These are phyloP conservation scores for Aspergillus ochraceoroseus DNA, from an alignment of 2,329 filamentous ascomycete genomes.

Conservation along the genomic window DNA sequence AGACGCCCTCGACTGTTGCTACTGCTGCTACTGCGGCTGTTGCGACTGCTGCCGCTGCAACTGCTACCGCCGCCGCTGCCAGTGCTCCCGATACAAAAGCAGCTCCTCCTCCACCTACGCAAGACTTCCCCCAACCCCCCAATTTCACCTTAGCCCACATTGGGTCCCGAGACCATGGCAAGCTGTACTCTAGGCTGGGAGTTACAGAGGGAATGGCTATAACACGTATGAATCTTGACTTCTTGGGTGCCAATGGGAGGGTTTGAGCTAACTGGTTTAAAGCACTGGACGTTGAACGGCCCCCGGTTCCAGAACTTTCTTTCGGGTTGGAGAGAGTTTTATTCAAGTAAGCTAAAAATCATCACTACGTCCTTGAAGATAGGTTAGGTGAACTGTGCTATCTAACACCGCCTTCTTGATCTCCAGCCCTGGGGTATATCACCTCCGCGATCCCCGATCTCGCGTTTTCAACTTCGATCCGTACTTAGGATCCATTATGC, in stretches of 20 bases:
- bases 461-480: slow-evolving; percentile 96
- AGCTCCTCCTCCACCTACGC: too few species aligned
- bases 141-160: not conserved
- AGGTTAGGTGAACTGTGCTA: too few species aligned
- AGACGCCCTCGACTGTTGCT: too few species aligned
- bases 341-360: slow-evolving; percentile 68
- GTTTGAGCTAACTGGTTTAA: slow-evolving; percentile 5
- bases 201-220: not conserved
- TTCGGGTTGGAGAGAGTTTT: slow-evolving; percentile 83
- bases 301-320: slow-evolving; percentile 58
- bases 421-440: slow-evolving; percentile 70
- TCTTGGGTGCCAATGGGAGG: not conserved
- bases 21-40: too few species aligned
- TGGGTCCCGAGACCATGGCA: not conserved
- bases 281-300: slow-evolving; percentile 44
- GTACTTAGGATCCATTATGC: slow-evolving; percentile 89
- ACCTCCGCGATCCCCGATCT: slow-evolving; percentile 80
- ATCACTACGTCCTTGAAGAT: too few species aligned
- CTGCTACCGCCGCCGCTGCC: too few species aligned
- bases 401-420: not conserved
- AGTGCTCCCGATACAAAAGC: not conserved
- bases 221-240: slow-evolving; percentile 15
- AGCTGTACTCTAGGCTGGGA: not conserved
- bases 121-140: not conserved
- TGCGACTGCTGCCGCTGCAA: too few species aligned